Percentiles rank a stretch among this genome's conserved stretches.
These are phyloP conservation scores for Ulmus americana DNA, from an alignment of 331 rosid genomes.

Conservation along the genomic window DNA sequence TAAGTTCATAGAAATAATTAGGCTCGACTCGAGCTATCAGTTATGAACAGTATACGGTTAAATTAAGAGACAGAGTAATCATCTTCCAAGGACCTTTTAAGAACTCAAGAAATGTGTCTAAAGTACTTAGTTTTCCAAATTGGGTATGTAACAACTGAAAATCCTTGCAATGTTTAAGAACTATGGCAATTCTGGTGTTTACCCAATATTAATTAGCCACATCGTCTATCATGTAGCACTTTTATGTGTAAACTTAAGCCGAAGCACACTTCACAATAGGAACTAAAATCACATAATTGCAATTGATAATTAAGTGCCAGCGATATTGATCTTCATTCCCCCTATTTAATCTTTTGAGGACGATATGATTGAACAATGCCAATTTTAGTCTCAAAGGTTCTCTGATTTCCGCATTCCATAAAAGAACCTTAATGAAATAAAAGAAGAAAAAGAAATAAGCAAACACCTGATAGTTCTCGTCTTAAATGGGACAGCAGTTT, in stretches of 20 bases:
- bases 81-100: constrained; percentile 4
- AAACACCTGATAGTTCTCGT: constrained; percentile 73
- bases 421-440: background rate
- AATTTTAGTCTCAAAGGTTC: background rate
- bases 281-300: background rate
- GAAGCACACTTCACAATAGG: background rate
- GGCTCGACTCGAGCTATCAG: background rate
- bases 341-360: too few relatives aligned
- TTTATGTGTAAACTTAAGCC: background rate
- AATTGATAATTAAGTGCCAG: too few relatives aligned
- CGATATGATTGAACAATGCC: too few relatives aligned
- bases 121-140: background rate
- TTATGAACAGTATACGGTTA: background rate
- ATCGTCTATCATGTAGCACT: background rate
- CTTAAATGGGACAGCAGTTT: constrained; percentile 73
- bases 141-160: background rate
- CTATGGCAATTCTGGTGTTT: background rate
- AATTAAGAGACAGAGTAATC: background rate
- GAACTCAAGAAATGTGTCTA: constrained; percentile 5
- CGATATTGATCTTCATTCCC: too few relatives aligned
- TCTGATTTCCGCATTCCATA: background rate
- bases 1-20: too few relatives aligned
- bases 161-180: background rate
- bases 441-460: constrained; percentile 1
- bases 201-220: background rate